Evolutionary conservation across 75 land plant genomes (phyloP), one percentile per base, ranked within the genome.

Genomic region (Ceratopteris richardii): DNA sequence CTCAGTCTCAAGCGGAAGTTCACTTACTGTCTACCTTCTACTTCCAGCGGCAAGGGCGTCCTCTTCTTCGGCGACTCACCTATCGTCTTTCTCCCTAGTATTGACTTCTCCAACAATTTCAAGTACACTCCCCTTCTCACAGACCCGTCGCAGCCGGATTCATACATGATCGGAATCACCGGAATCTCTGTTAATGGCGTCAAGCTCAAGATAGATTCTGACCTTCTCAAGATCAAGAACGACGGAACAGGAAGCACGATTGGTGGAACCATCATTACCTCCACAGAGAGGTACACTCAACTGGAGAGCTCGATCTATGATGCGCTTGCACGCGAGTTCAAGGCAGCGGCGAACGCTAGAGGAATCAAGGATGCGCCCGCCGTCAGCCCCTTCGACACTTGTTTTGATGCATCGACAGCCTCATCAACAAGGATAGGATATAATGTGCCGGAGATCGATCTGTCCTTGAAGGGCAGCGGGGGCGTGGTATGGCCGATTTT

Each of bases 231-330:
- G 31, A 60, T 84, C 44, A 23, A 13, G 29, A 52, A 52, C 5
- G 50, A 46, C 14, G 54, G 54, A 25, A 26, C 24, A 18, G 54
- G 29, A 13, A 14, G 25, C 28, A 3, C 23, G 5, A 12, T 2
- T 1, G 54, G 54, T 6, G 75, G 70, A 0, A 60, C 73, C 4
- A 48, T 31, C 11, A 39, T 75, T 10, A 77, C 80, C 75, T 65
- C 81, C 26, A 60, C 70, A 9, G 52, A n/a, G 9, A 72, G 76
- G 0, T 83, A 87, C 63, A 87, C 82, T 2, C 13, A 53, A 0
- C 25, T 87, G 30, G 51, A 75, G 13, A 48, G 66, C 3, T 41
- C 69, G 0, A 69, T 83, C 30, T 80, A 75, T 79, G 48, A 42
- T 1, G 70, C 81, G 0, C 19, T 73, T n/a, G 27, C 3, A 3